A percentile compares a stretch with the other conserved stretches of the same genome.
These are phyloP conservation scores for Yamadazyma dendronema DNA, from an alignment of 1,139 yeast genomes.

Conservation along the genomic window DNA sequence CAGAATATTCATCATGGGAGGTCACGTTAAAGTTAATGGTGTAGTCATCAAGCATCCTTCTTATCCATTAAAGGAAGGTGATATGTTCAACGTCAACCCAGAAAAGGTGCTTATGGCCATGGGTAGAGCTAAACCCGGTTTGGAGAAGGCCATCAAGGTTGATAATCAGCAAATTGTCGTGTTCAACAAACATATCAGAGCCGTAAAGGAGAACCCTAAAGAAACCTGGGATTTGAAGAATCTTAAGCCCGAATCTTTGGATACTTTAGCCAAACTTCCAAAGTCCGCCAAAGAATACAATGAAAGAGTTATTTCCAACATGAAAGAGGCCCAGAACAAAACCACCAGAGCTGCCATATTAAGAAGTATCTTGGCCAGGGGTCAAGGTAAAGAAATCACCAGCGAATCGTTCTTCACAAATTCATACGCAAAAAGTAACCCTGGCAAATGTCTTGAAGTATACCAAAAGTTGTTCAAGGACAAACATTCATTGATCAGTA, in stretches of 20 bases:
- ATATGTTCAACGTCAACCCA: conserved; percentile 81
- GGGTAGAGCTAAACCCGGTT: conserved; percentile 80
- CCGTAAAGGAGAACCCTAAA: conserved; percentile 58
- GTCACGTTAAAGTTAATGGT: conserved; percentile 81
- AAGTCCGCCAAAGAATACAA: conserved; percentile 25
- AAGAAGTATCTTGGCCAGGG: conserved; percentile 32
- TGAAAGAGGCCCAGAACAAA: conserved; percentile 39
- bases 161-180: conserved; percentile 69
- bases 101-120: conserved; percentile 82
- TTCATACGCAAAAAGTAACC: conserved; percentile 23
- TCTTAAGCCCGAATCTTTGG: conserved; percentile 41
- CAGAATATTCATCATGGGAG: conserved; percentile 78
- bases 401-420: conserved; percentile 18
- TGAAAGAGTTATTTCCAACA: conserved; percentile 25
- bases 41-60: conserved; percentile 75
- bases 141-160: conserved; percentile 61
- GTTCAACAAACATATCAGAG: conserved; percentile 71
- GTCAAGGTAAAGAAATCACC: conserved; percentile 22
- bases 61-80: conserved; percentile 78
- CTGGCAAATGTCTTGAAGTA: conserved; percentile 31
- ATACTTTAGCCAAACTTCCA: conserved; percentile 23
- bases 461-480: conserved; percentile 27
- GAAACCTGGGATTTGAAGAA: conserved; percentile 56
- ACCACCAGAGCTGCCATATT: conserved; percentile 49
- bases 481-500: conserved; percentile 26